Evolutionary conservation across 2,329 filamentous ascomycete species (phyloP).

Genomic region (Verticillium zaregamsianum): DNA sequence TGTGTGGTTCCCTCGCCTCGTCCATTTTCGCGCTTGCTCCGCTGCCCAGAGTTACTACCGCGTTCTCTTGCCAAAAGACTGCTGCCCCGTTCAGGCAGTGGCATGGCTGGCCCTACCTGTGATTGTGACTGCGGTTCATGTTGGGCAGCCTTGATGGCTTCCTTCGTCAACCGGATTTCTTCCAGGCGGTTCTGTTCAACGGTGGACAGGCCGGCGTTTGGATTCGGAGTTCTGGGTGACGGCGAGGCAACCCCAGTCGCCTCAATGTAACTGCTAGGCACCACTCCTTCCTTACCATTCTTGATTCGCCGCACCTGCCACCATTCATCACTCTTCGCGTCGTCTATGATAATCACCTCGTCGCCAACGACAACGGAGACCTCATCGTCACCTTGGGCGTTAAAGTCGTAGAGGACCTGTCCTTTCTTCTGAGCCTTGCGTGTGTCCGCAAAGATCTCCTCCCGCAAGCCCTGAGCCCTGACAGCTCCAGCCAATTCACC

Average conservation of each 20-base stretch:
- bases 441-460: conserved; percentile 78
- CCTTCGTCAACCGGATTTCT: conserved; percentile 78
- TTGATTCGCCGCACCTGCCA: conserved; percentile 91
- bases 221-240: conserved; percentile 39
- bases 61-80: conserved; percentile 66
- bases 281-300: conserved; percentile 91
- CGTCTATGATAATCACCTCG: conserved; percentile 86
- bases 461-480: conserved; percentile 75
- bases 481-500: conserved; percentile 86
- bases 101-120: conserved; percentile 71
- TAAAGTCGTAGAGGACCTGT: conserved; percentile 88
- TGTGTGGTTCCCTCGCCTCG: conserved; percentile 49
- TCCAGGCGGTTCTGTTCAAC: conserved; percentile 77
- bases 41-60: conserved; percentile 67
- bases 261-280: conserved; percentile 95
- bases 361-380: conserved; percentile 88
- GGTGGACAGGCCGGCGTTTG: conserved; percentile 53
- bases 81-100: conserved; percentile 73
- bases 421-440: conserved; percentile 73
- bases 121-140: not conserved
- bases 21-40: conserved; percentile 65
- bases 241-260: conserved; percentile 64
- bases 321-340: conserved; percentile 93
- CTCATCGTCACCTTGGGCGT: conserved; percentile 94
- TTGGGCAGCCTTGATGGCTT: conserved; percentile 60